Conservation (phyloP, 2,329 filamentous ascomycete species). For the Clonostachys solani region DNA sequence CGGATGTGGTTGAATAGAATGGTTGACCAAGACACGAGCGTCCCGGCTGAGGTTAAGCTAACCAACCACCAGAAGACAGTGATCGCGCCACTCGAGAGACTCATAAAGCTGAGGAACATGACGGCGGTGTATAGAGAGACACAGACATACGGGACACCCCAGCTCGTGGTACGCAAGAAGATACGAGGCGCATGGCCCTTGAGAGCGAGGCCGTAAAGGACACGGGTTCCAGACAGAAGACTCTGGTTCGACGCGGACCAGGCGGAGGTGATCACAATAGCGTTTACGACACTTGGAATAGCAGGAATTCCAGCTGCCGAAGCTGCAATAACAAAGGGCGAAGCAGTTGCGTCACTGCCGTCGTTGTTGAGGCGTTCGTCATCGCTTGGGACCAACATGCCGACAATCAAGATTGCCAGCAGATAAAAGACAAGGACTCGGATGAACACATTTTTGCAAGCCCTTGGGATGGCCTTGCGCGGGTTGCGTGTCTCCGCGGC, state of each 20-base stretch:
- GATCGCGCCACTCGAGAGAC: slow-evolving; percentile 49
- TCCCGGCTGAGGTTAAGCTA: slow-evolving; percentile 55
- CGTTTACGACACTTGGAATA: slow-evolving; percentile 71
- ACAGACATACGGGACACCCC: slow-evolving; percentile 58
- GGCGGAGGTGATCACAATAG: slow-evolving; percentile 68
- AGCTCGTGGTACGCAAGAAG: slow-evolving; percentile 54
- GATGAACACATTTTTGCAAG: slow-evolving; percentile 71
- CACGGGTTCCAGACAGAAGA: slow-evolving; percentile 54
- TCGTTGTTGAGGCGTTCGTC: slow-evolving; percentile 47
- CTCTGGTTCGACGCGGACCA: slow-evolving; percentile 67
- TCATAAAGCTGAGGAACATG: slow-evolving; percentile 55
- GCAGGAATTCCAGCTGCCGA: slow-evolving; percentile 61
- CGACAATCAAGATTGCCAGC: slow-evolving; percentile 66
- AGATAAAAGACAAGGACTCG: slow-evolving; percentile 70
- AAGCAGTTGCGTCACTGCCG: slow-evolving; percentile 42
- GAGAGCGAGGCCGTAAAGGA: slow-evolving; percentile 54
- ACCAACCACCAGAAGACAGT: slow-evolving; percentile 65
- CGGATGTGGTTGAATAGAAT: slow-evolving; percentile 58
- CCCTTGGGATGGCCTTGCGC: slow-evolving; percentile 60
- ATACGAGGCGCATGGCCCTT: slow-evolving; percentile 54
- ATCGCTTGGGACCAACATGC: slow-evolving; percentile 57
- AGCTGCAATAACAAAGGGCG: slow-evolving; percentile 70
- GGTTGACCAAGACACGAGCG: slow-evolving; percentile 58
- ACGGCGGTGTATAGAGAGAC: slow-evolving; percentile 48
- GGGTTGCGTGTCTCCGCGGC: slow-evolving; percentile 58